Evolutionary conservation across 2,329 filamentous ascomycete genomes (phyloP), one percentile per base, ranked within the genome.

Genomic region (Ophiostoma australiae): DNA sequence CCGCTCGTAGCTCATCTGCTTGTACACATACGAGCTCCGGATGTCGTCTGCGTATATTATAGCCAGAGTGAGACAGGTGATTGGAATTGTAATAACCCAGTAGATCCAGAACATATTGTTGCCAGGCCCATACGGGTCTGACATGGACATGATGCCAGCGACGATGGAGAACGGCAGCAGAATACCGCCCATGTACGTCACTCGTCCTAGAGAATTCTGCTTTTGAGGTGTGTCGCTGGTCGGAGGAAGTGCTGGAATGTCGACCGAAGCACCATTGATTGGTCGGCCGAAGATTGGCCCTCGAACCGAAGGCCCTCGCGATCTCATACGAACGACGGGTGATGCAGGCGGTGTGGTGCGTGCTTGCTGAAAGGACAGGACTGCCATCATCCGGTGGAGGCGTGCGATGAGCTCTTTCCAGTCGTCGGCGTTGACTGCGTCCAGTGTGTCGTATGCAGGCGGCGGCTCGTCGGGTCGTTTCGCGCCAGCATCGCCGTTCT

Each of bases 21-120:
- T 31, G 81, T 82, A 84, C 10, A 85, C 82, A 74, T 83, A 80
- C 48, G 79, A 76, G 63, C 77, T 80, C 61, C 84, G 80, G 65
- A 85, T 78, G 61, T 81, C 80, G 72, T 85, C 84, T 10, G 83
- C 80, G 74, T 85, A 84, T 70, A 85, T 84, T 70, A 85, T 73
- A 3, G 81, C 72, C 1, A 85, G 70, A 0, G 80, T 80, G 1
- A 81, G 10, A 17, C 80, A 70, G 1, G 79, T 78, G 0, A 82
- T 78, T 3, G 83, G 79, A 0, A 81, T 74, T 2, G 80, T 78
- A 3, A 79, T 78, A 1, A 80, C 80, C 84, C 84, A 85, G 72
- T 84, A 85, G 0, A 85, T 79, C 79, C 79, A 85, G 76, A 85
- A 85, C 23, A 76, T 76, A 20, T 73, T 41, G 0, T 79, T 78